phyloP scores from a whole-genome alignment of 345 rosid species.

The Nephelium lappaceum region DNA sequence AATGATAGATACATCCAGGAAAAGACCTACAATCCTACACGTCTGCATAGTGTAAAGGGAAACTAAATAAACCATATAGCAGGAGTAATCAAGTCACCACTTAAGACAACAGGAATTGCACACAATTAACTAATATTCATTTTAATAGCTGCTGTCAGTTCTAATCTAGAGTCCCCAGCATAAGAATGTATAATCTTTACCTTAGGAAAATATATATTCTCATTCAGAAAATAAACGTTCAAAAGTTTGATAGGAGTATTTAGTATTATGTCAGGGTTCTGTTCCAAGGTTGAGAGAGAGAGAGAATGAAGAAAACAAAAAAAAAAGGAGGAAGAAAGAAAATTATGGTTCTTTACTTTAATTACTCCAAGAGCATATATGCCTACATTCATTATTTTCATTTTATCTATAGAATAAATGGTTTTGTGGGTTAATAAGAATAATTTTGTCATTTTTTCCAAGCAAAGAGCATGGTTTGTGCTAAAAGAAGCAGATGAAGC shows the following conservation, averaged over 20 bases:
- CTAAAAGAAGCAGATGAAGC: background rate
- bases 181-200: background rate
- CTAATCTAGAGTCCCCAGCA: too few relatives aligned
- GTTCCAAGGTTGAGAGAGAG: background rate
- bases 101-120: background rate
- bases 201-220: background rate
- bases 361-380: background rate
- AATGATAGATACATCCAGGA: background rate
- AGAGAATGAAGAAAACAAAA: background rate
- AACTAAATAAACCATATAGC: background rate
- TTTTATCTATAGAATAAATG: background rate
- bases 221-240: background rate
- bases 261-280: background rate
- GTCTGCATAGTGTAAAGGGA: background rate
- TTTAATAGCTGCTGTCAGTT: too few relatives aligned
- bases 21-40: background rate
- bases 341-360: background rate
- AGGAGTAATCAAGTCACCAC: background rate
- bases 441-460: background rate
- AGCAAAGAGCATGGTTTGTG: background rate
- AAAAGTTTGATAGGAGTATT: background rate
- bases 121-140: background rate
- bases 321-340: too few relatives aligned
- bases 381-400: background rate
- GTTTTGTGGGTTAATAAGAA: background rate